These are phyloP conservation scores for Metschnikowia noctiluminum DNA, from an alignment of 805 yeast species.

Conservation along the genomic window DNA sequence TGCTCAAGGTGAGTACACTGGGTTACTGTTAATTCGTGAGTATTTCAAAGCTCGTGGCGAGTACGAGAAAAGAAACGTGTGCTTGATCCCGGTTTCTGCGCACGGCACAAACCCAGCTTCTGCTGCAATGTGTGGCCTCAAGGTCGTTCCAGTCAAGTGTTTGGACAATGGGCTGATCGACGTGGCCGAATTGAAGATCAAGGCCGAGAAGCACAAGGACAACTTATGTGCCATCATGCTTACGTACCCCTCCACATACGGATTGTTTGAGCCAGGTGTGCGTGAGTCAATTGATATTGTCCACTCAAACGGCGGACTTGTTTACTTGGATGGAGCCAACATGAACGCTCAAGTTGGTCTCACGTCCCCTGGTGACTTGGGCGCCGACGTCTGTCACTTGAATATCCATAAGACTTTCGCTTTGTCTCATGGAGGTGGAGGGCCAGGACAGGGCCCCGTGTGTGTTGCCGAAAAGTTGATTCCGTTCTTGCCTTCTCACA, in stretches of 20 bases:
- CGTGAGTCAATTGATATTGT: conserved; percentile 80
- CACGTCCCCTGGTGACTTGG: conserved; percentile 95
- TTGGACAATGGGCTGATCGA: conserved; percentile 82
- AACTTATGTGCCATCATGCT: conserved; percentile 90
- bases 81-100: conserved; percentile 94
- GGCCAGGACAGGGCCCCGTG: conserved; percentile 98
- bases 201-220: conserved; percentile 66
- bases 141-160: conserved; percentile 91
- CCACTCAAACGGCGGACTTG: conserved; percentile 89
- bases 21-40: conserved; percentile 78
- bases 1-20: conserved; percentile 97
- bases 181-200: conserved; percentile 64
- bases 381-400: conserved; percentile 97
- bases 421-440: conserved; percentile 99
- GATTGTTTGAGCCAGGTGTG: conserved; percentile 91
- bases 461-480: conserved; percentile 82
- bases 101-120: conserved; percentile 99
- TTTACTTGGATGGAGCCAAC: conserved; percentile 96
- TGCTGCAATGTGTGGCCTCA: conserved; percentile 95
- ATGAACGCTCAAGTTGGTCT: conserved; percentile 99
- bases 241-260: conserved; percentile 96
- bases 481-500: conserved; percentile 81
- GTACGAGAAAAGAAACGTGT: conserved; percentile 65
- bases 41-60: conserved; percentile 73
- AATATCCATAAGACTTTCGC: conserved; percentile 97